Evolutionary conservation across 2,329 filamentous ascomycete genomes (phyloP).

Genomic region (Rutstroemia sp.): DNA sequence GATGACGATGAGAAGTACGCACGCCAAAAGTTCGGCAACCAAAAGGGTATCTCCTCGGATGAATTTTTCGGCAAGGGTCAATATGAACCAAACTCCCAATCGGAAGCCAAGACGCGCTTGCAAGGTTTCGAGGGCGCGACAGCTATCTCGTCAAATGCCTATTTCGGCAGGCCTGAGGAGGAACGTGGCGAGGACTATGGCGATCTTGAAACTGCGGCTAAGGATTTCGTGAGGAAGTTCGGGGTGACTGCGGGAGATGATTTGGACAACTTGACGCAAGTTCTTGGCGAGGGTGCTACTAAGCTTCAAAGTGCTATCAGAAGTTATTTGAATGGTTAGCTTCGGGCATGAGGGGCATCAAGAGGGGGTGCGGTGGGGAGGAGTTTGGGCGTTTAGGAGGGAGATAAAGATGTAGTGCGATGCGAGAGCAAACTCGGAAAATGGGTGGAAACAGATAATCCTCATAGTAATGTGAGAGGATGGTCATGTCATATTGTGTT

Average conservation of each 20-base stretch:
- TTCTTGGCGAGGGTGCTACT: conserved; percentile 77
- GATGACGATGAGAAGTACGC: conserved; percentile 78
- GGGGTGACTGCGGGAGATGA: conserved; percentile 95
- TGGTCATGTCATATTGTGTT: not conserved
- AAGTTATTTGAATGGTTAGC: conserved; percentile 52
- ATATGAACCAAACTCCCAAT: conserved; percentile 72
- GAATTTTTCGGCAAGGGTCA: conserved; percentile 93
- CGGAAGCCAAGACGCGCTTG: conserved; percentile 80
- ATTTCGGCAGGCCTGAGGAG: conserved; percentile 85
- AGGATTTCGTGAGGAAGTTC: conserved; percentile 92
- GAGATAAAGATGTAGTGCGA: not conserved
- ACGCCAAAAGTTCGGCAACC: conserved; percentile 77
- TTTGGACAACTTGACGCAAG: conserved; percentile 77
- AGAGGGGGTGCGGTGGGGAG: not conserved
- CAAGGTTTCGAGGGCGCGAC: conserved; percentile 90
- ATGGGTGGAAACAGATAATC: not conserved
- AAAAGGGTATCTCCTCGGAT: conserved; percentile 96
- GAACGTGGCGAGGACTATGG: conserved; percentile 67
- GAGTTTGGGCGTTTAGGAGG: conserved; percentile 3
- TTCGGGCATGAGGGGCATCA: not conserved
- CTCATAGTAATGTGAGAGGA: not conserved
- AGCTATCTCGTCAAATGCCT: conserved; percentile 91
- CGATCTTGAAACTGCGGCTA: conserved; percentile 85
- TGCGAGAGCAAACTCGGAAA: not conserved
- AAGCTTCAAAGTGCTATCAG: conserved; percentile 72